Evolutionary conservation across 2,329 filamentous ascomycete species (phyloP), one percentile per base, ranked within the genome.

Genomic region (Tolypocladium endophyticum): DNA sequence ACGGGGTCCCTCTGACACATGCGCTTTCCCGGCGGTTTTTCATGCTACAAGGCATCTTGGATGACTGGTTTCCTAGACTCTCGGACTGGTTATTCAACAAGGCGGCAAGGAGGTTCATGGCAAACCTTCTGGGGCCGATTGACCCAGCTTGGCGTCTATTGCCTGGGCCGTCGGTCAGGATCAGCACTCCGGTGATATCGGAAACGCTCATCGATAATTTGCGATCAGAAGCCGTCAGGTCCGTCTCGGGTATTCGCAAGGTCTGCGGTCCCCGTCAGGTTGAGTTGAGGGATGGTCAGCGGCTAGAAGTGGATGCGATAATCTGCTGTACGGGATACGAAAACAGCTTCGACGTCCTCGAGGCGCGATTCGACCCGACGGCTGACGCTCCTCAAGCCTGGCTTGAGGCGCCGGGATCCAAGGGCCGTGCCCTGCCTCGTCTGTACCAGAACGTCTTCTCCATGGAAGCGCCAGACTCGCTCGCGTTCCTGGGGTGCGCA

Each of bases 401-500:
- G 50, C 30, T 53, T 0, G 20, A 35, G 3, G 50, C 50, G 18
- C 50, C 50, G 1, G 50, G 50, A 3, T 35, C 50, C 50, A 53
- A 53, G 50, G 50, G 50, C 18, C 50, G 50, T 2, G 50, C 50
- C 4, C 30, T 53, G 50, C 30, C 50, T 6, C 50, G 30, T n/a
- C 50, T 53, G 12, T 53, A 53, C 50, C 50, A 35, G 20, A 53
- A 53, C 3, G 30, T 53, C 30, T 53, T 35, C 18, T 53, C 50
- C 33, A 18, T 53, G 30, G 50, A 53, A 3, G 30, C 50, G 18
- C 73, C 76, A 4, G 68, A 76, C 38, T 77, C 74, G 20, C 68
- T 79, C 23, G 78, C 74, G 0, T 72, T 78, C 58, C 55, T 68
- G 43, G 65, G 66, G 8, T 66, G 64, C 33, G 65, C 61, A 12